These are phyloP conservation scores for Globisporangium nunn DNA, from an alignment of 352 stramenopile species.

Conservation along the genomic window DNA sequence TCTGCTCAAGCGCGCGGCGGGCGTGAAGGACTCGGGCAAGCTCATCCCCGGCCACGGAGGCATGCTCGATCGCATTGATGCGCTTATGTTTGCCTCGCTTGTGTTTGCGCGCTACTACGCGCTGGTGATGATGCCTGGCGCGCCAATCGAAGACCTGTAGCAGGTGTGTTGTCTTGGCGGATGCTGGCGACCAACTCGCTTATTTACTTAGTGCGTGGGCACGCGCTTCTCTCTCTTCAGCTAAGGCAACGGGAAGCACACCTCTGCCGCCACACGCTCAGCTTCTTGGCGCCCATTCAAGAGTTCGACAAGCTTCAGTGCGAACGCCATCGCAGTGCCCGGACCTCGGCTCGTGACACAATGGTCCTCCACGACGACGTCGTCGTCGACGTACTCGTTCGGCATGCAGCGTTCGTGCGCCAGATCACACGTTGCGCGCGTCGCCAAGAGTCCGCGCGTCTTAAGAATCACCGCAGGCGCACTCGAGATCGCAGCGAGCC, in stretches of 20 bases:
- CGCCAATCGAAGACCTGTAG: neutral
- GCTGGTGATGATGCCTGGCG: constrained; percentile 22
- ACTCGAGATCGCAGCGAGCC: constrained; percentile 42
- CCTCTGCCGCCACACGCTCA: constrained; percentile 26
- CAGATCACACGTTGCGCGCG: constrained; percentile 44
- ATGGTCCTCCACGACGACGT: constrained; percentile 46
- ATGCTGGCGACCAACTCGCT: neutral
- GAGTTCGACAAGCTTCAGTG: constrained; percentile 45
- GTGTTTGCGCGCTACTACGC: constrained; percentile 65
- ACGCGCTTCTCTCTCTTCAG: constrained; percentile 28
- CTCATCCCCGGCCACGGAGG: constrained; percentile 95
- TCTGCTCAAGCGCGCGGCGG: constrained; percentile 93
- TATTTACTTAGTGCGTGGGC: neutral
- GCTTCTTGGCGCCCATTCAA: constrained; percentile 39
- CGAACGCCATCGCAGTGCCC: constrained; percentile 40
- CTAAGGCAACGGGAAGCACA: constrained; percentile 19
- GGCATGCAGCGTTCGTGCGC: constrained; percentile 33
- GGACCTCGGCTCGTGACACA: constrained; percentile 61
- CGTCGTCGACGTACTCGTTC: constrained; percentile 36
- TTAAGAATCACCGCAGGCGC: constrained; percentile 42
- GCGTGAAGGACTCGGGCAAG: constrained; percentile 93
- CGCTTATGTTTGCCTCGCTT: constrained; percentile 88
- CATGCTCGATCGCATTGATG: constrained; percentile 94
- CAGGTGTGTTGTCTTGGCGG: neutral
- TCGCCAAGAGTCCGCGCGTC: constrained; percentile 31